These are phyloP conservation scores for Crithidia mellificae DNA, from an alignment of 208 protist genomes.

Conservation along the genomic window DNA sequence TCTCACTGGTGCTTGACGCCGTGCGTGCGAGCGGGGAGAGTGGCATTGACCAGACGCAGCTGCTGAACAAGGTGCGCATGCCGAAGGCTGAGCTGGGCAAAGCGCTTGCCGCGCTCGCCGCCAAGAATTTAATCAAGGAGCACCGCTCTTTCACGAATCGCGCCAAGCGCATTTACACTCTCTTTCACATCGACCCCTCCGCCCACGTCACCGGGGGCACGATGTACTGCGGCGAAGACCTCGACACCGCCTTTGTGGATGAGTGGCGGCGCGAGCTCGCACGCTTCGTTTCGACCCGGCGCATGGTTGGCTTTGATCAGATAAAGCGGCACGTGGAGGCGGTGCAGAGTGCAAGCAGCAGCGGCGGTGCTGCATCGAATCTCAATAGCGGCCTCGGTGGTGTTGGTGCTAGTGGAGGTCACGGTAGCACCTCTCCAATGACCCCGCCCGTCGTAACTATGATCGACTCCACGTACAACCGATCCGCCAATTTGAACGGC, in stretches of 20 bases:
- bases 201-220: conserved; percentile 77
- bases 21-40: conserved; percentile 63
- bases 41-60: conserved; percentile 75
- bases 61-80: conserved; percentile 58
- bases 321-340: conserved; percentile 55
- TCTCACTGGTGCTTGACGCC: conserved; percentile 63
- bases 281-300: conserved; percentile 33
- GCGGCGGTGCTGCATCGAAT: neutral
- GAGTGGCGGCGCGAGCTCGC: conserved; percentile 51
- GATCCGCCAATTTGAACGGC: too few species aligned
- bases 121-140: conserved; percentile 72
- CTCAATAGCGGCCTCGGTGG: neutral
- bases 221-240: conserved; percentile 83
- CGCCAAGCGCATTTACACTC: conserved; percentile 81
- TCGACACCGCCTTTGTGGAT: conserved; percentile 81
- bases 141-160: conserved; percentile 80
- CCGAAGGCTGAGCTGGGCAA: conserved; percentile 75
- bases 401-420: neutral
- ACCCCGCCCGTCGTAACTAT: conserved; percentile 18
- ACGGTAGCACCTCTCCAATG: neutral
- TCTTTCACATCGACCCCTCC: conserved; percentile 81
- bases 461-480: conserved; percentile 18
- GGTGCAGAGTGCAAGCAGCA: conserved; percentile 25
- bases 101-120: conserved; percentile 50
- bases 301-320: conserved; percentile 62